Conservation (phyloP, 2,329 filamentous ascomycete species). For the Pseudodiploospora longispora region DNA sequence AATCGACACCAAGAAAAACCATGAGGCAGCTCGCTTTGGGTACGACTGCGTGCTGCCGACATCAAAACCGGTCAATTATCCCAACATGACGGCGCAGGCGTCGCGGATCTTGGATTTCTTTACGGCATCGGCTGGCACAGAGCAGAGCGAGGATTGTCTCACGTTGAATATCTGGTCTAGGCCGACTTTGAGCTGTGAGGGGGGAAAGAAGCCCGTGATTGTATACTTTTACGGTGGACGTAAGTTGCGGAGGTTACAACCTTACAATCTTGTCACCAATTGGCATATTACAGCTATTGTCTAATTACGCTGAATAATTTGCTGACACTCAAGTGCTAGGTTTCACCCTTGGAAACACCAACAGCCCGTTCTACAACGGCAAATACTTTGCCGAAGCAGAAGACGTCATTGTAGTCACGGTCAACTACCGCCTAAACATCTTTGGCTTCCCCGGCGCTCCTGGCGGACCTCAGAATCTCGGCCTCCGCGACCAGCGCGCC, state of each 20-base stretch:
- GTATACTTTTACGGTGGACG: slow-evolving; percentile 32
- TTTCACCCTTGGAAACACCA: slow-evolving; percentile 29
- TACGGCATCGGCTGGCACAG: slow-evolving; percentile 13
- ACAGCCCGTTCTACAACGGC: slow-evolving; percentile 32
- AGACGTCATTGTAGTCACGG: slow-evolving; percentile 36
- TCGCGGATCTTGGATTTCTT: slow-evolving; percentile 17
- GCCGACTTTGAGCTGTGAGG: slow-evolving; percentile 20
- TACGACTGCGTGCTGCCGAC: slow-evolving; percentile 19
- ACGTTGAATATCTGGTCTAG: slow-evolving; percentile 28
- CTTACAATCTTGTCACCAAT: background rate
- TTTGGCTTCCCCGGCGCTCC: slow-evolving; percentile 32
- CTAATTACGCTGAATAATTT: background rate
- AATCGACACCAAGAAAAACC: slow-evolving; percentile 11
- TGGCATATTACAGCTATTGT: background rate
- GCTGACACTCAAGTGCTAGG: slow-evolving; percentile 12
- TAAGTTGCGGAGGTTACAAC: slow-evolving; percentile 1
- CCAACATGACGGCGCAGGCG: slow-evolving; percentile 21
- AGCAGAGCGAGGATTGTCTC: slow-evolving; percentile 29
- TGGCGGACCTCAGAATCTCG: slow-evolving; percentile 15
- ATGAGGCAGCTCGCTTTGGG: slow-evolving; percentile 20
- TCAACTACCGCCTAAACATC: slow-evolving; percentile 38
- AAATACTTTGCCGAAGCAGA: slow-evolving; percentile 33
- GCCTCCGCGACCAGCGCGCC: slow-evolving; percentile 20
- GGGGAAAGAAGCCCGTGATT: slow-evolving; percentile 32
- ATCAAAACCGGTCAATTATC: slow-evolving; percentile 16